Conservation (phyloP, 441 rosid genomes). For the Geranium incanum region DNA sequence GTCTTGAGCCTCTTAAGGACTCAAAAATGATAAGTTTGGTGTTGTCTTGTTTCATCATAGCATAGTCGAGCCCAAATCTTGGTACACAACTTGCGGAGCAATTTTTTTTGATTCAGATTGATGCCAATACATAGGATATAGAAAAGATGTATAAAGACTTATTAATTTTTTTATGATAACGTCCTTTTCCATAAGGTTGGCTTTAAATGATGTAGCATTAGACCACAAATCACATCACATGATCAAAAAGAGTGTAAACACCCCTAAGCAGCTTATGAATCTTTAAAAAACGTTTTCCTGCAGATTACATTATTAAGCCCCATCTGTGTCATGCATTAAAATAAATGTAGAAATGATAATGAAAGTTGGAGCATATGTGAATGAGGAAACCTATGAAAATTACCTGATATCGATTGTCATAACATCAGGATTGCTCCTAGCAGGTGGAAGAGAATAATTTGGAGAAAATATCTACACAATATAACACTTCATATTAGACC, state of each 20-base stretch:
- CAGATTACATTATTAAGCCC: neutral
- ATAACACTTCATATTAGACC: neutral
- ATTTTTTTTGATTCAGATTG: no score
- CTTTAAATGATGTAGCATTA: neutral
- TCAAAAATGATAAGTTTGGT: no score
- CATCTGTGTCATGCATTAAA: neutral
- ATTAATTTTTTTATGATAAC: neutral
- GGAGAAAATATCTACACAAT: constrained; percentile 51
- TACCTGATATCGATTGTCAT: constrained; percentile 55
- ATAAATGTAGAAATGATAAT: neutral
- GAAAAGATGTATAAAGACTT: neutral
- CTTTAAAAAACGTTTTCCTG: neutral
- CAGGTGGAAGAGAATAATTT: constrained; percentile 47
- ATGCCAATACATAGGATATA: no score
- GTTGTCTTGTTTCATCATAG: no score
- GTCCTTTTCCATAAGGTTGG: neutral
- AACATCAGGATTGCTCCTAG: constrained; percentile 36
- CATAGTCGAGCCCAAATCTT: no score
- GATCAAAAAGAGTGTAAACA: neutral
- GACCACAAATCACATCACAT: neutral
- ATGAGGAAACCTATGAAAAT: constrained; percentile 12
- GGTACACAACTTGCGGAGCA: no score
- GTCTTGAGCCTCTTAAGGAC: no score
- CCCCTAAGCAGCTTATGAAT: neutral
- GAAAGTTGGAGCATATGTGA: neutral